Evolutionary conservation across 768 basidiomycete genomes (phyloP), one percentile per base, ranked within the genome.

Genomic region (Collybiopsis luxurians): DNA sequence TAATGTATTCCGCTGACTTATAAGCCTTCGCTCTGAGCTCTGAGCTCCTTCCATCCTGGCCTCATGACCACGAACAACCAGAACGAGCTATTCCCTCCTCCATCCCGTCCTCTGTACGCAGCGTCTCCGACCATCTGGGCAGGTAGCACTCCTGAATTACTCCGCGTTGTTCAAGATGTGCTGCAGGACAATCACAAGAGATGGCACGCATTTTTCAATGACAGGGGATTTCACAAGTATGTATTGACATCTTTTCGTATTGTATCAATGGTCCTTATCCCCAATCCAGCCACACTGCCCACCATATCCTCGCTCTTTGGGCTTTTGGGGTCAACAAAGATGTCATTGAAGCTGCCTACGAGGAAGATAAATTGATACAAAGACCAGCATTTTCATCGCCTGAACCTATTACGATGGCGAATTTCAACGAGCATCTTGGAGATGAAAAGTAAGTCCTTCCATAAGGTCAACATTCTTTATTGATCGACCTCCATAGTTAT

Each of bases 281-380:
- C 28, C 21, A 30, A 55, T 7, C 11, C 19, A 82, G 80, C 55
- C 87, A 89, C 69, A 69, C 78, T 30, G 71, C 81, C 2, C 85
- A 88, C 60, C 82, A 81, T 24, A 60, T 80, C 21, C 67, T 86
- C 24, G 83, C 85, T 9, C 75, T 83, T 2, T 89, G 82, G 73
- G 73, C 75, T 1, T 66, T 90, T 11, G 89, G 88, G 1, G 87
- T 79, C 0, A 70, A 75, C 59, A 67, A 63, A 1, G 59, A 66
- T 24, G 64, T 75, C 19, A 71, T 82, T 13, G 55, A 64, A 24
- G 70, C 71, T 9, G 75, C 68, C 4, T 79, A 79, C 61, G 61
- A 73, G 30, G 59, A 63, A 46, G 63, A 66, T 34, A 64, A 62
- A 12, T 34, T 19, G 10, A 66, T 74, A 34, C 75, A 78, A 59